Evolutionary conservation across 1,284 basidiomycete species (phyloP).

Genomic region (Coriolopsis trogii): DNA sequence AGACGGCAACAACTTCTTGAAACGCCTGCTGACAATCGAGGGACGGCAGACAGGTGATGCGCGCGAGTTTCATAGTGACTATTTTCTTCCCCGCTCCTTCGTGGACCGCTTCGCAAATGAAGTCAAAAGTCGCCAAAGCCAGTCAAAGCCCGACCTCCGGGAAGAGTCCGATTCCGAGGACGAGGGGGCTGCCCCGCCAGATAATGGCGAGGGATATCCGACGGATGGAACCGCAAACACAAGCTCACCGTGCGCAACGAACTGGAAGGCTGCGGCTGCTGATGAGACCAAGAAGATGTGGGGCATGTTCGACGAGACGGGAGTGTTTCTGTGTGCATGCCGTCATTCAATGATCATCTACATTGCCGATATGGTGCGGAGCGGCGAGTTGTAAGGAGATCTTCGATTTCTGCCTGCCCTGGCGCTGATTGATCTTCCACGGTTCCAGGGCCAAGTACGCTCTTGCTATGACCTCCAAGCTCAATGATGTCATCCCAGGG

Average conservation of each 20-base stretch:
- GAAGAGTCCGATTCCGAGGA: neutral
- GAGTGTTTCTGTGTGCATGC: constrained; percentile 37
- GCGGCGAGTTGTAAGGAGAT: constrained; percentile 34
- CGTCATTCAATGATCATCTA: constrained; percentile 31
- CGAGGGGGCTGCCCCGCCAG: neutral
- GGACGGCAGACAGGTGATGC: constrained; percentile 19
- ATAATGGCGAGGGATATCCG: constrained; percentile 19
- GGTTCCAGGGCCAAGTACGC: constrained; percentile 41
- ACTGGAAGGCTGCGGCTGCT: constrained; percentile 37
- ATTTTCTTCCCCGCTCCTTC: constrained; percentile 25
- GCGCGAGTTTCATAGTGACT: constrained; percentile 23
- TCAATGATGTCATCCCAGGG: constrained; percentile 24
- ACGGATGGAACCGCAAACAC: constrained; percentile 12
- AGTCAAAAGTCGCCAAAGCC: constrained; percentile 16
- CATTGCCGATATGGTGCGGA: constrained; percentile 33
- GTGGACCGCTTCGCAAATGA: constrained; percentile 38
- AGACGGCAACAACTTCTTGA: constrained; percentile 41
- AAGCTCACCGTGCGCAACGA: constrained; percentile 27
- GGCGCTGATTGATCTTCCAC: no score
- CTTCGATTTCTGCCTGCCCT: no score
- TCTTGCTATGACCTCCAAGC: constrained; percentile 30
- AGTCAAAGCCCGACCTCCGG: neutral
- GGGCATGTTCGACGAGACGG: constrained; percentile 36
- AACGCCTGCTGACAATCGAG: constrained; percentile 24
- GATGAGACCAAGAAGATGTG: constrained; percentile 37